These are phyloP conservation scores for Rachicladosporium sp. DNA, from an alignment of 2,329 filamentous ascomycete genomes.

Conservation along the genomic window DNA sequence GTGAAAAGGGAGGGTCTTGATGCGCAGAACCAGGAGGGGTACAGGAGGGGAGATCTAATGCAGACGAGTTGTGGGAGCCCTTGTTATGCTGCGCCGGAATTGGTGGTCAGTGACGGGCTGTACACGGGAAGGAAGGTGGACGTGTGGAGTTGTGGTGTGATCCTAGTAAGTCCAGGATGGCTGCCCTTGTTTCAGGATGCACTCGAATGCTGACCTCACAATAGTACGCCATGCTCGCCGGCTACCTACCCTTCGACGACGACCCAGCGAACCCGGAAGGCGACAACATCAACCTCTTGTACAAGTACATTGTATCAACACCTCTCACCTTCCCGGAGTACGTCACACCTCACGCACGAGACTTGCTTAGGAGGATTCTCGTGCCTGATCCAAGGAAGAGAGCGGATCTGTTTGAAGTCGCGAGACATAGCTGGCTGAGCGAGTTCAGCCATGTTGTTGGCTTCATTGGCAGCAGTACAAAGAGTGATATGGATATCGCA, in stretches of 20 bases:
- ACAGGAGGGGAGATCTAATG: constrained; percentile 87
- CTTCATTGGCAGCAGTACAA: constrained; percentile 92
- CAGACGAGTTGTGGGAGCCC: constrained; percentile 97
- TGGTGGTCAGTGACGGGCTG: constrained; percentile 92
- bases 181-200: background rate
- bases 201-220: constrained; percentile 8
- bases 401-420: constrained; percentile 93
- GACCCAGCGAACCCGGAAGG: constrained; percentile 96
- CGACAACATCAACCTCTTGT: constrained; percentile 96
- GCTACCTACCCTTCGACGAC: constrained; percentile 94
- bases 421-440: constrained; percentile 93
- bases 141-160: constrained; percentile 98
- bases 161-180: constrained; percentile 54
- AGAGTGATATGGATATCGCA: constrained; percentile 72
- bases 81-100: constrained; percentile 91
- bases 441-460: constrained; percentile 92
- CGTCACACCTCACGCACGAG: constrained; percentile 89
- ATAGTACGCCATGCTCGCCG: constrained; percentile 96
- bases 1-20: constrained; percentile 78
- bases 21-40: constrained; percentile 51
- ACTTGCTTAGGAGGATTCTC: constrained; percentile 81
- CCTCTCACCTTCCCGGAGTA: constrained; percentile 97
- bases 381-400: constrained; percentile 91
- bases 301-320: constrained; percentile 98
- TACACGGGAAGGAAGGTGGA: constrained; percentile 98